Evolutionary conservation across 179 eudicot species (phyloP).

Genomic region (Camellia oleifera): DNA sequence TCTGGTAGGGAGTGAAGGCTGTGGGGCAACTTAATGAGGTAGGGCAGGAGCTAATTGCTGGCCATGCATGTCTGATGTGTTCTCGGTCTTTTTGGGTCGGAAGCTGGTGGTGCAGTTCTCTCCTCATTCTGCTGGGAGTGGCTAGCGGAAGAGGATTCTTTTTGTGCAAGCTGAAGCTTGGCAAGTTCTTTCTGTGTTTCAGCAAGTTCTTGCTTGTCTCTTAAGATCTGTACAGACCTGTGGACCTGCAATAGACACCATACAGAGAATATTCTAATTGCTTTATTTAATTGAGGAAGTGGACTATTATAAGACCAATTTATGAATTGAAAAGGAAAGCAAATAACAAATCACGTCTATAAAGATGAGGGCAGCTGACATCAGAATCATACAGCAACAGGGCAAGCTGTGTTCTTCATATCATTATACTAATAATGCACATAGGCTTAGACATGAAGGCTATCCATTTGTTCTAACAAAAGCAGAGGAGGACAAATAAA

Average conservation of each 20-base stretch:
- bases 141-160: conserved; percentile 50
- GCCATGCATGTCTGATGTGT: conserved; percentile 46
- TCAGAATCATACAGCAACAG: neutral
- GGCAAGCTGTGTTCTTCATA: neutral
- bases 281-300: conserved; percentile 12
- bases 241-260: conserved; percentile 57
- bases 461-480: neutral
- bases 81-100: conserved; percentile 58
- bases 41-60: conserved; percentile 90
- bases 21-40: conserved; percentile 64
- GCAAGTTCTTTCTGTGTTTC: conserved; percentile 94
- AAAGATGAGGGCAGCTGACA: neutral
- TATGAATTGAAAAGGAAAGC: neutral
- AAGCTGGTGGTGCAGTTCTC: conserved; percentile 38
- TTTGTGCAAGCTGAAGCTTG: conserved; percentile 86
- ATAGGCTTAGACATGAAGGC: neutral
- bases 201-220: conserved; percentile 96
- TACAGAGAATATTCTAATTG: neutral
- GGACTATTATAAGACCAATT: neutral
- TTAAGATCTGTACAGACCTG: conserved; percentile 84
- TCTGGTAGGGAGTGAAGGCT: conserved; percentile 43
- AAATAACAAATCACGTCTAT: neutral
- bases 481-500: too few species aligned
- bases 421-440: neutral
- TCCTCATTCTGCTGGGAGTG: conserved; percentile 51